phyloP scores from a whole-genome alignment of 2,329 filamentous ascomycete genomes.

The Colletotrichum sp. region DNA sequence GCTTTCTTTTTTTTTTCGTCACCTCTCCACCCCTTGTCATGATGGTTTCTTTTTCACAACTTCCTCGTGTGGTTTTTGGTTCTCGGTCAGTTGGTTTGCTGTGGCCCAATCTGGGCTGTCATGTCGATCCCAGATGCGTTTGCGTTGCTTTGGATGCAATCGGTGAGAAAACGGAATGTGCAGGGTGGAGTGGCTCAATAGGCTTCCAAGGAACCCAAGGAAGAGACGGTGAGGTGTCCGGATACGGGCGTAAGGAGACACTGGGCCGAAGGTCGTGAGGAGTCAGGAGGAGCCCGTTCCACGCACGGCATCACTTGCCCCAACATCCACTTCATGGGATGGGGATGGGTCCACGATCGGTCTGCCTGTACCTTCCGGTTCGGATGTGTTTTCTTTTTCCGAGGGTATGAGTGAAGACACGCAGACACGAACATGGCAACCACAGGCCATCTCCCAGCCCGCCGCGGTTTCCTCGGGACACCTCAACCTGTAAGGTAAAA shows the following conservation, averaged over 20 bases:
- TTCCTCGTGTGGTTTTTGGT: background rate
- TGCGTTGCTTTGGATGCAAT: conserved; percentile 8
- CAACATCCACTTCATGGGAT: background rate
- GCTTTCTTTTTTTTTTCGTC: conserved; percentile 2
- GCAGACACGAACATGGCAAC: background rate
- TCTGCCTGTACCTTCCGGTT: background rate
- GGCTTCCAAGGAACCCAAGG: background rate
- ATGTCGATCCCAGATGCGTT: conserved; percentile 12
- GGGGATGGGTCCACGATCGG: background rate
- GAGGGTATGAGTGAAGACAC: conserved; percentile 1
- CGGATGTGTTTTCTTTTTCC: background rate
- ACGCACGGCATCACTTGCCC: background rate
- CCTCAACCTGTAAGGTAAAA: background rate
- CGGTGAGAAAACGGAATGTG: conserved; percentile 15
- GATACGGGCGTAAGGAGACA: conserved; percentile 13
- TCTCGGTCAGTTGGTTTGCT: background rate
- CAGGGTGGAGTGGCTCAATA: background rate
- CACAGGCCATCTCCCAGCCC: background rate
- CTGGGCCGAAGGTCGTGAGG: background rate
- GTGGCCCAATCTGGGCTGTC: background rate
- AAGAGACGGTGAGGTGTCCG: background rate
- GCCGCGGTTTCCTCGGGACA: background rate
- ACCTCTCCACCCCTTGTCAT: background rate
- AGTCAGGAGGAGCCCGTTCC: background rate
- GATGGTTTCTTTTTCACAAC: background rate